Conservation (phyloP, 306 rosid genomes). For the Trichosanthes truncata region DNA sequence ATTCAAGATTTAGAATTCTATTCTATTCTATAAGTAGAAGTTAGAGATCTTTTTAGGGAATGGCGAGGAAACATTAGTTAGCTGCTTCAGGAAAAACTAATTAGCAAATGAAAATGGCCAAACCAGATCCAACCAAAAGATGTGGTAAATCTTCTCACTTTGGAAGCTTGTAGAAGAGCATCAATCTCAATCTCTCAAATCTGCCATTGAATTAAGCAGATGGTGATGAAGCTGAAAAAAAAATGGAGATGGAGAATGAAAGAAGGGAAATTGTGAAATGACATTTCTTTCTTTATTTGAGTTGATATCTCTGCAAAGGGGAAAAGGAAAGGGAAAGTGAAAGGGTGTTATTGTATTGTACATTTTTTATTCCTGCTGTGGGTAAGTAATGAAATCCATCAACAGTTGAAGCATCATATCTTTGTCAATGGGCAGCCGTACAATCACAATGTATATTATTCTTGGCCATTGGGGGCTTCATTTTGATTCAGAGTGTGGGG, state of each 20-base stretch:
- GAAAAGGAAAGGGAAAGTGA: background rate
- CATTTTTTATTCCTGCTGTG: background rate
- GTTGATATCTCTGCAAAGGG: background rate
- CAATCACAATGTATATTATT: background rate
- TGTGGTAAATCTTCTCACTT: background rate
- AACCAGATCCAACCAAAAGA: background rate
- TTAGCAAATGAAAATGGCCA: background rate
- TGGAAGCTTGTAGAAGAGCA: background rate
- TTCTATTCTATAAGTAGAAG: background rate
- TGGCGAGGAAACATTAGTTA: background rate
- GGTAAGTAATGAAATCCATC: background rate
- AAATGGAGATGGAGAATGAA: background rate
- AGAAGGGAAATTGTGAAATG: background rate
- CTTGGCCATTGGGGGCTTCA: background rate
- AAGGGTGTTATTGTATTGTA: background rate
- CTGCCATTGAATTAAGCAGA: background rate
- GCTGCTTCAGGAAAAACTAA: background rate
- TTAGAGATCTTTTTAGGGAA: background rate
- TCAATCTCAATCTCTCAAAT: background rate
- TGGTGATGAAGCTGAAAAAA: background rate
- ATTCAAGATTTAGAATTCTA: background rate
- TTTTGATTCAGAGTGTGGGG: background rate
- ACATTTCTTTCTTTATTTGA: background rate
- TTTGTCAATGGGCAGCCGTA: background rate
- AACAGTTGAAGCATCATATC: slow-evolving; percentile 4